These are phyloP conservation scores for Nakaseomyces nivariensis DNA, from an alignment of 1,139 yeast genomes.

Conservation along the genomic window DNA sequence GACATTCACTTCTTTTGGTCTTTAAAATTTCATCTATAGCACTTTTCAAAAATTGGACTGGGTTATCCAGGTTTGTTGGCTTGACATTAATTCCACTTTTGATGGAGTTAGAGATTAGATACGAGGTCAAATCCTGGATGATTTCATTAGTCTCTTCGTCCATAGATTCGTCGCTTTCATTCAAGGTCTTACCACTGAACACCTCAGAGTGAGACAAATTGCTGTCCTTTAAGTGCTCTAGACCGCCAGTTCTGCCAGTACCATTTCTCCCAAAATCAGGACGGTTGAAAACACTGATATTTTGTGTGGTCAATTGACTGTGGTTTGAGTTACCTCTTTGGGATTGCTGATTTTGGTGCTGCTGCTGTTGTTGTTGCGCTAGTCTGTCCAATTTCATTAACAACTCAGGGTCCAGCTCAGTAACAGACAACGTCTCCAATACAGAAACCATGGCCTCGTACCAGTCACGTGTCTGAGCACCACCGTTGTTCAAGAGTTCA, in stretches of 20 bases:
- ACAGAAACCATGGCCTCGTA: constrained; percentile 3
- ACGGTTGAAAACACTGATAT: background rate
- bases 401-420: constrained; percentile 1
- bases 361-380: background rate
- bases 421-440: constrained; percentile 1
- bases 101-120: constrained; percentile 23
- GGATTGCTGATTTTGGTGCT: background rate
- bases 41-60: constrained; percentile 21
- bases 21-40: constrained; percentile 19
- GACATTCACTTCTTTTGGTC: background rate
- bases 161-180: constrained; percentile 5
- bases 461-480: constrained; percentile 1
- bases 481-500: constrained; percentile 8
- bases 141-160: constrained; percentile 8
- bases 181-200: constrained; percentile 3
- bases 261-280: background rate
- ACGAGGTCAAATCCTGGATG: constrained; percentile 25
- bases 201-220: constrained; percentile 3
- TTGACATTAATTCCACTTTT: constrained; percentile 23
- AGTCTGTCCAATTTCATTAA: background rate
- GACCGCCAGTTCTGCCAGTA: constrained; percentile 2
- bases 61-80: constrained; percentile 16
- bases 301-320: background rate
- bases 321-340: background rate
- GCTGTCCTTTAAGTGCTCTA: background rate